phyloP scores from a whole-genome alignment of 495 filamentous ascomycete genomes.

The Aspergillus campestris region DNA sequence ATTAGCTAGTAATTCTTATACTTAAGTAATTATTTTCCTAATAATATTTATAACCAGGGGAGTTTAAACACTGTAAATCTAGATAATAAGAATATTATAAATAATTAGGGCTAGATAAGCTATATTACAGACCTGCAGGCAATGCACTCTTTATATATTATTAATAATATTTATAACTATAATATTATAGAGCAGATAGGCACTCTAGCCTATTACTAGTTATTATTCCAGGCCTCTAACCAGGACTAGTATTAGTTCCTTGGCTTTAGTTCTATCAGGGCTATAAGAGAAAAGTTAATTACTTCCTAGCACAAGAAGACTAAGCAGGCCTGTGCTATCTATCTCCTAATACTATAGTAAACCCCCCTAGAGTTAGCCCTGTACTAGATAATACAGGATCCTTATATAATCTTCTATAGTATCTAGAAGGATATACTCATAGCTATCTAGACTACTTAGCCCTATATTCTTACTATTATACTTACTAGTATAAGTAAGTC shows the following conservation, averaged over 20 bases:
- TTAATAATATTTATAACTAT: slow-evolving; percentile 11
- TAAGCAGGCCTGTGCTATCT: not conserved
- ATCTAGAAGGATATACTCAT: not conserved
- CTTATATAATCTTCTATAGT: no score
- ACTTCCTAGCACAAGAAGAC: not conserved
- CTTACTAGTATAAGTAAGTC: slow-evolving; percentile 13
- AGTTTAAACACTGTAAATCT: no score
- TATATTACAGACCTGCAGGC: slow-evolving; percentile 9
- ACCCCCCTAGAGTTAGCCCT: no score
- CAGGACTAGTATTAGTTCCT: slow-evolving; percentile 6
- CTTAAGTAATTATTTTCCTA: not conserved
- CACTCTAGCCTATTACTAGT: slow-evolving; percentile 1
- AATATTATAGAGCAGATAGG: slow-evolving; percentile 9
- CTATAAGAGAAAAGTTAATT: no score
- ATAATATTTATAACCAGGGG: not conserved
- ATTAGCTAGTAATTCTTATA: slow-evolving; percentile 5
- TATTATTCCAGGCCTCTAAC: slow-evolving; percentile 7
- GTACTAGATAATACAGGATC: no score
- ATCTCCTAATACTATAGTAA: no score
- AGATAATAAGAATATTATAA: not conserved
- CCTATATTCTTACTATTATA: slow-evolving; percentile 6
- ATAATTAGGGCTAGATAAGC: not conserved
- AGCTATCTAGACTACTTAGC: not conserved
- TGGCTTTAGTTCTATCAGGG: not conserved
- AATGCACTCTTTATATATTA: slow-evolving; percentile 4